A percentile compares a stretch with the other conserved stretches of the same genome.
Evolutionary conservation across 1,139 yeast species (phyloP).

Genomic region (Hansenula lynferdii): DNA sequence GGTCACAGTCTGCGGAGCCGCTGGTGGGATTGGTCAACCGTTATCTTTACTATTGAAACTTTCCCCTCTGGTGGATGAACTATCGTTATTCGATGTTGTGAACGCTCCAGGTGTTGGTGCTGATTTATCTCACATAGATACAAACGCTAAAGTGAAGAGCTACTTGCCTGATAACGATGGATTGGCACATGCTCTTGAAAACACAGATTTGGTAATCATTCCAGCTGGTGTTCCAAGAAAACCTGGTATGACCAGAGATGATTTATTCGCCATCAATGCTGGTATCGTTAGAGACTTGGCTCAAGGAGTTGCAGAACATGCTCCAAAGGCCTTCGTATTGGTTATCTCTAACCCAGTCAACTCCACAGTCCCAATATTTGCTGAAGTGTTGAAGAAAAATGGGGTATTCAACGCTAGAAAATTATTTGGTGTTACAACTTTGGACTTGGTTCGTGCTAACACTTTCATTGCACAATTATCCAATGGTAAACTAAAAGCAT

Average conservation of each 20-base stretch:
- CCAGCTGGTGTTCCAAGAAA: constrained; percentile 98
- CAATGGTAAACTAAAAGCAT: constrained; percentile 38
- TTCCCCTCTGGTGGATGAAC: constrained; percentile 48
- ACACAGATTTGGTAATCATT: constrained; percentile 75
- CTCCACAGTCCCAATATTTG: constrained; percentile 92
- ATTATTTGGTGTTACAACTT: constrained; percentile 88
- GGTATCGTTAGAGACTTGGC: constrained; percentile 84
- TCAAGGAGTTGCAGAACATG: constrained; percentile 65
- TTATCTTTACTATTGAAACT: constrained; percentile 74
- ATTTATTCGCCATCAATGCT: constrained; percentile 88
- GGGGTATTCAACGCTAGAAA: constrained; percentile 75
- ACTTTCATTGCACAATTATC: constrained; percentile 65
- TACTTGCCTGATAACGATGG: constrained; percentile 65
- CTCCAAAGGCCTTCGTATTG: constrained; percentile 72
- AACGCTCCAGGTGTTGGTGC: constrained; percentile 93
- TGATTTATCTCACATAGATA: constrained; percentile 86
- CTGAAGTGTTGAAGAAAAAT: constrained; percentile 73
- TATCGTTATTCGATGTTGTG: constrained; percentile 83
- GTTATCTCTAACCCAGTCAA: constrained; percentile 94
- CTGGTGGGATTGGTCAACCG: constrained; percentile 94
- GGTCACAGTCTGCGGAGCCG: constrained; percentile 75
- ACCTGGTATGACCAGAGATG: constrained; percentile 98
- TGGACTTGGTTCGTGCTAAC: constrained; percentile 87
- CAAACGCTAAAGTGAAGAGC: constrained; percentile 67
- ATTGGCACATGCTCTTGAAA: constrained; percentile 53